Evolutionary conservation across 306 rosid species (phyloP), one percentile per base, ranked within the genome.

Genomic region (Albizia julibrissin): DNA sequence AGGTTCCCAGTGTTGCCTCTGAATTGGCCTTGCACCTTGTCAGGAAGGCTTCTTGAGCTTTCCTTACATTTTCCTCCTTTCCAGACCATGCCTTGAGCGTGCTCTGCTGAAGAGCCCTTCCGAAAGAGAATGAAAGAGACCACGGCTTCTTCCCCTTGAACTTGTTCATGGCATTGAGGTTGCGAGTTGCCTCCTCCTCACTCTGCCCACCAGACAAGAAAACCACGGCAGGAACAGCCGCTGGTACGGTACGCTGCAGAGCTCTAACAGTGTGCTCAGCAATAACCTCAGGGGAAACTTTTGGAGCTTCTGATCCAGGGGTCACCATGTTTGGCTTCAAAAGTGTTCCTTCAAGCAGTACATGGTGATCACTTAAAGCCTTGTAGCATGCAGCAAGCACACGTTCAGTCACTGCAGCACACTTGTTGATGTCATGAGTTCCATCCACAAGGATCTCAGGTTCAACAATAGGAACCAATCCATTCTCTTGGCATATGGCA

Each of bases 201-300:
- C 78, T 74, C 66, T 50, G 65, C 47, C 78, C 78, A 6, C 78
- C 78, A n/a, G 78, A 74, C 66, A 74, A 52, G 78, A 74, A 74
- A 19, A 74, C 78, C 78, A 74, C 78, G 3, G 66, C 78, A 33
- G 78, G 78, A 34, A 74, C 78, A 31, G 78, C 78, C 40, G 49
- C 50, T 2, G 78, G 78, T 0, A 74, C n/a, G 21, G 78, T 74
- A 3, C 78, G 66, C 78, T 1, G 78, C 78, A 74, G 13, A 34
- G 78, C 78, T n/a, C 33, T 74, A 19, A 74, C 78, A 34, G 67
- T 74, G 67, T 74, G 78, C 78, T 74, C 78, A 34, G 78, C 78
- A 52, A 73, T 73, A 40, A 73, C 77, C 44, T 73, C 77, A 10
- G 77, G 77, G 5, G 67, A 42, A 52, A 74, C 78, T 26, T 54